These are phyloP conservation scores for Beauveria scarabaeidicola DNA, from an alignment of 2,329 filamentous ascomycete species.

Conservation along the genomic window DNA sequence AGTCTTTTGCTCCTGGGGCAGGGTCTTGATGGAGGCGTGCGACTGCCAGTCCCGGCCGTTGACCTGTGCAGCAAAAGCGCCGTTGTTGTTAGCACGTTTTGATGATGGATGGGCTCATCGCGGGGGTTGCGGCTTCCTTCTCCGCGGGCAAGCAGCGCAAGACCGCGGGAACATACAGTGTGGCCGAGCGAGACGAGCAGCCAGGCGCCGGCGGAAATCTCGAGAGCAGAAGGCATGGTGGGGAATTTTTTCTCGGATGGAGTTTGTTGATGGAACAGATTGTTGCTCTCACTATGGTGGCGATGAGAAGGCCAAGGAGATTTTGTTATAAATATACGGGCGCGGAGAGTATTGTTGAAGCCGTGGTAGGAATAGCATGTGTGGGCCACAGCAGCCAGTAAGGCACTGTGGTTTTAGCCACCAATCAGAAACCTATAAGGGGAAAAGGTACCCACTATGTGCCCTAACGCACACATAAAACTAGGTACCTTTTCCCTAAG, in stretches of 20 bases:
- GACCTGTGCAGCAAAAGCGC: not conserved
- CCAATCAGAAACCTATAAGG: too few relatives aligned
- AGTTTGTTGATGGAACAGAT: not conserved
- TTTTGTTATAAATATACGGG: not conserved
- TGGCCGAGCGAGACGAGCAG: slow-evolving; percentile 5
- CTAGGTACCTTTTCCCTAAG: too few relatives aligned
- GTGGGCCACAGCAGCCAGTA: too few relatives aligned
- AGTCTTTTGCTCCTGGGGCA: not conserved
- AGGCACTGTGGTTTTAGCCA: too few relatives aligned
- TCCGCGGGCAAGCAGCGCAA: not conserved
- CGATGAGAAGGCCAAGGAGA: not conserved
- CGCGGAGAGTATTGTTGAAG: too few relatives aligned
- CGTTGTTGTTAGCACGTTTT: not conserved
- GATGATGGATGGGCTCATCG: not conserved
- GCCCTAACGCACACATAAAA: too few relatives aligned
- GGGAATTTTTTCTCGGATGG: not conserved
- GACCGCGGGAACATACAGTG: not conserved
- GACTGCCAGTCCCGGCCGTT: slow-evolving; percentile 7
- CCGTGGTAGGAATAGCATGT: too few relatives aligned
- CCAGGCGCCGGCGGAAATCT: slow-evolving; percentile 2
- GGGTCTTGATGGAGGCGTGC: slow-evolving; percentile 1
- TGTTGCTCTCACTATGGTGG: not conserved
- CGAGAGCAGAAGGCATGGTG: slow-evolving; percentile 8
- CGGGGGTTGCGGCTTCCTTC: not conserved
- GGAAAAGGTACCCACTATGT: too few relatives aligned